Percentiles rank a stretch among this genome's conserved stretches.
Evolutionary conservation across 257 asterid species (phyloP).

Genomic region (Fraxinus anomala): DNA sequence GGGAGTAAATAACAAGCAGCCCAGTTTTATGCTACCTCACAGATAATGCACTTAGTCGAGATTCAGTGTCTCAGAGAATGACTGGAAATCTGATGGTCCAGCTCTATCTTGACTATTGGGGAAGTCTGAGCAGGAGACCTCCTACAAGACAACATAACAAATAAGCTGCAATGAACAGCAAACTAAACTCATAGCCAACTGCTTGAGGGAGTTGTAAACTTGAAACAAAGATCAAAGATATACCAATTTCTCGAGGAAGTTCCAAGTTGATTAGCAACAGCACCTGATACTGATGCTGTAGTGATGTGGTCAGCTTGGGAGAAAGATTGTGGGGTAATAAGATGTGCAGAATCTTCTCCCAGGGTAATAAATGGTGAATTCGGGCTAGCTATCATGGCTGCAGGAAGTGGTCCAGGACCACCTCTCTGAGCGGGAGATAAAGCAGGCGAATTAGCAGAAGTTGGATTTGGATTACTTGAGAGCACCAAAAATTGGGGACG

Average conservation of each 20-base stretch:
- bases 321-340: constrained; percentile 37
- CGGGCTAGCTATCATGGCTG: constrained; percentile 42
- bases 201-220: not conserved
- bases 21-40: constrained; percentile 46
- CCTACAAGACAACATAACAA: constrained; percentile 29
- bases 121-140: constrained; percentile 56
- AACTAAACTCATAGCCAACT: not conserved
- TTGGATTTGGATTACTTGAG: constrained; percentile 59
- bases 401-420: constrained; percentile 45
- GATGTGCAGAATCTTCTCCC: constrained; percentile 60
- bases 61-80: constrained; percentile 72
- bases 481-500: constrained; percentile 81
- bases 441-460: constrained; percentile 43
- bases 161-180: not conserved
- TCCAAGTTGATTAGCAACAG: constrained; percentile 46
- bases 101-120: constrained; percentile 67
- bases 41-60: constrained; percentile 75
- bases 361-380: constrained; percentile 45
- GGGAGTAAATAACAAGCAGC: constrained; percentile 11
- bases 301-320: constrained; percentile 46
- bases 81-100: constrained; percentile 82
- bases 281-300: constrained; percentile 48
- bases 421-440: constrained; percentile 40
- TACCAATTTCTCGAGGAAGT: constrained; percentile 54
- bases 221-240: not conserved